These are phyloP conservation scores for Wilcoxina mikolae DNA, from an alignment of 495 filamentous ascomycete genomes.

Conservation along the genomic window DNA sequence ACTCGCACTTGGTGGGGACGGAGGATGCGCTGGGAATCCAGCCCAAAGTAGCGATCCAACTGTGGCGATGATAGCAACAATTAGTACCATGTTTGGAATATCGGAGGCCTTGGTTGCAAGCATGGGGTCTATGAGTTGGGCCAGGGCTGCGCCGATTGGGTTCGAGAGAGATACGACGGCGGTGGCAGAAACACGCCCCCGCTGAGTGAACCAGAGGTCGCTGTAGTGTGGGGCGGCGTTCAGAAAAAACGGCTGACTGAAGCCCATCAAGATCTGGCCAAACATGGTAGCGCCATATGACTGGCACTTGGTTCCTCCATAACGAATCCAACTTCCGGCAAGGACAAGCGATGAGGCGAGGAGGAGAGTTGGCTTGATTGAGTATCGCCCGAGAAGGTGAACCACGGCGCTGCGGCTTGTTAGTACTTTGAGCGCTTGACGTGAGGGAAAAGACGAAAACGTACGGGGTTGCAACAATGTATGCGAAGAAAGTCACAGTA, in stretches of 20 bases:
- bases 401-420: conserved; percentile 42
- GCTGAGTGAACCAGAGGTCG: conserved; percentile 84
- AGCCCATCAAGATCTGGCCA: conserved; percentile 82
- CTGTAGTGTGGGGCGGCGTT: conserved; percentile 81
- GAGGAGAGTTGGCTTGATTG: conserved; percentile 66
- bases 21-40: conserved; percentile 67
- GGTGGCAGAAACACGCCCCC: conserved; percentile 72
- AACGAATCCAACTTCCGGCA: conserved; percentile 84
- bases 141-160: conserved; percentile 74
- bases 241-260: conserved; percentile 85
- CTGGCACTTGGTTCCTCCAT: conserved; percentile 55
- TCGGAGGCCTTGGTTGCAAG: conserved; percentile 43
- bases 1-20: conserved; percentile 51
- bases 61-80: conserved; percentile 71
- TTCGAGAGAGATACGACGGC: conserved; percentile 74
- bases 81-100: conserved; percentile 71
- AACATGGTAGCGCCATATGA: conserved; percentile 68
- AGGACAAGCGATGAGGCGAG: conserved; percentile 56
- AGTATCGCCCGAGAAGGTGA: conserved; percentile 61
- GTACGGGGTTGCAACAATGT: conserved; percentile 55
- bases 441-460: conserved; percentile 22
- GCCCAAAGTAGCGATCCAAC: conserved; percentile 61
- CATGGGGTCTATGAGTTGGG: conserved; percentile 68
- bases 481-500: conserved; percentile 74
- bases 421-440: conserved; percentile 3